Base-by-base conservation (phyloP, 1,284 basidiomycete species). In the Ceratobasidium sp. region DNA sequence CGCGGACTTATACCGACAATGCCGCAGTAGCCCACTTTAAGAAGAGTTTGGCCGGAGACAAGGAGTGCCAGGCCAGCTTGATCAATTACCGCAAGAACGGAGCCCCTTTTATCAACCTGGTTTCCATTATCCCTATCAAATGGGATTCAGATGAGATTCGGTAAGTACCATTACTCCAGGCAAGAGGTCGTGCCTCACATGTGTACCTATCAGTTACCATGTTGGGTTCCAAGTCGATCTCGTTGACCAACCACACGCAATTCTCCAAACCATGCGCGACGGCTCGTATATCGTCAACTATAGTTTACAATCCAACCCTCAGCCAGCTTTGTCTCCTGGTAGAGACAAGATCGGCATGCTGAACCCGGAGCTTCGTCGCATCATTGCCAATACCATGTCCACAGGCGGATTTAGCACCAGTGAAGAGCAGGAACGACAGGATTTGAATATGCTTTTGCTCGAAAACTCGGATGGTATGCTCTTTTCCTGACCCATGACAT, bases 181-280 rank as follows among this genome's bases (percentile, higher is more conserved):
- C 30, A 18, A 23, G 32, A 36, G 32, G 3, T 64, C 64, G 50
- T 23, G 26, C 23, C 50, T 45, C 32, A 67, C 36, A 50, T 50
- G 48, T 50, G 48, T 50, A 55, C 41, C 10, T 43, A 85, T 93
- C 53, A 89, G 89, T 23, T 97, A 92, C 79, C 90, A 94, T 77
- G 91, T 98, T 73, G 96, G 96, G 1, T 98, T 98, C 84, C 83
- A 84, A 73, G 90, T 95, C 64, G 94, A 97, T 80, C 84, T 98
- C 58, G 90, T 90, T 32, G 89, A 92, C 78, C 94, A 96, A 81
- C 95, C 94, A 1, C 89, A 89, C 77, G 88, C 88, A 0, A 95
- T 97, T 74, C 81, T 96, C 62, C 86, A 89, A 73, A 91, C 89
- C 77, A 85, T 95, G 72, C 81, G 85, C 23, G 88, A 92, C 76